Percentiles rank a stretch among this genome's conserved stretches.
Evolutionary conservation across 192 early-diverging fungal species (phyloP).

Genomic region (Neocallimastix lanati): DNA sequence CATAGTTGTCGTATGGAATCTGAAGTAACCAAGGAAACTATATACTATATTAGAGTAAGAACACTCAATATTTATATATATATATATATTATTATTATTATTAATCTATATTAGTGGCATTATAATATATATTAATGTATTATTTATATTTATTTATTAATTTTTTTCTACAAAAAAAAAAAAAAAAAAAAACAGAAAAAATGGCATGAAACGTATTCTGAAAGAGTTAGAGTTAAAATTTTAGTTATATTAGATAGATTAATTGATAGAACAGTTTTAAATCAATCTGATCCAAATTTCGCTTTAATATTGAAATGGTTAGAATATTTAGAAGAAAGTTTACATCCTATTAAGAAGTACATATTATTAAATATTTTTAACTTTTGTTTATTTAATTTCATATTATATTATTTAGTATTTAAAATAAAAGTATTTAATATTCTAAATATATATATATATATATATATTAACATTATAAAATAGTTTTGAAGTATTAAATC

Average conservation of each 20-base stretch:
- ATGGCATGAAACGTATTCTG: conserved; percentile 5
- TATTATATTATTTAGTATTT: no score
- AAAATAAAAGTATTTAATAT: no score
- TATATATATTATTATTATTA: neutral
- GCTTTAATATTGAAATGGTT: conserved; percentile 1
- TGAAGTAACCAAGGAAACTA: conserved; percentile 7
- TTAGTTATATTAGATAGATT: conserved; percentile 2
- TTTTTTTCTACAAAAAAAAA: no score
- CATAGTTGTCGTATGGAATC: conserved; percentile 5
- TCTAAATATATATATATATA: no score
- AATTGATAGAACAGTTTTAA: conserved; percentile 1
- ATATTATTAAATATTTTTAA: neutral
- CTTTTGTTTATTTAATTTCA: no score
- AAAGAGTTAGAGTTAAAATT: conserved; percentile 4
- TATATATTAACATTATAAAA: no score
- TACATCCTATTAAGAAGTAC: conserved; percentile 5
- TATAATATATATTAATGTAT: no score
- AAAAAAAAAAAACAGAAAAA: neutral
- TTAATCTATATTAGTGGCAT: no score
- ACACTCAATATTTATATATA: neutral
- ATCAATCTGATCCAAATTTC: conserved; percentile 2
- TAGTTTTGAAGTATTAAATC: neutral
- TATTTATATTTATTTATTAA: no score
- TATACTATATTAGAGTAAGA: conserved; percentile 1
- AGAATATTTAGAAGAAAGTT: conserved; percentile 4